phyloP scores from a whole-genome alignment of 805 yeast species.

The Saturnispora zaruensis region DNA sequence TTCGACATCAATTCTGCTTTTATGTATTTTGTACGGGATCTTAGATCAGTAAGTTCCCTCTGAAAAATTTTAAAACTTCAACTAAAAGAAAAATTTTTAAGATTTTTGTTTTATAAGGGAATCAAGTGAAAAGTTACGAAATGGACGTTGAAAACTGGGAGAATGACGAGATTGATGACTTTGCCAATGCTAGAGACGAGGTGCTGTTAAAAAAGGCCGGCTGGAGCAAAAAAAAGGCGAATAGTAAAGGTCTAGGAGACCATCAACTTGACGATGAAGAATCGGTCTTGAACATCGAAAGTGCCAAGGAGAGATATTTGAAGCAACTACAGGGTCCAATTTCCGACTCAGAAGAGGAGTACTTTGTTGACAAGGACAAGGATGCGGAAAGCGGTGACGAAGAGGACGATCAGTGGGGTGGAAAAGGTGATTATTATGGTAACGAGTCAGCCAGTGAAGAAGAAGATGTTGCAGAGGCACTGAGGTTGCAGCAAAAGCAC shows the following conservation, averaged over 20 bases:
- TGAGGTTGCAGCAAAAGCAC: constrained; percentile 75
- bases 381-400: constrained; percentile 25
- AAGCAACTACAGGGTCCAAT: constrained; percentile 33
- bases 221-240: constrained; percentile 19
- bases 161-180: constrained; percentile 60
- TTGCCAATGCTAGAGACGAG: constrained; percentile 52
- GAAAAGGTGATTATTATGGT: constrained; percentile 48
- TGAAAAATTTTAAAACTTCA: constrained; percentile 1
- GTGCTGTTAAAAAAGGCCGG: constrained; percentile 51
- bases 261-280: constrained; percentile 29
- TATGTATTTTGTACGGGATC: not conserved
- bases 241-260: constrained; percentile 29
- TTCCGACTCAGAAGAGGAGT: constrained; percentile 41
- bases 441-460: constrained; percentile 72
- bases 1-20: not conserved
- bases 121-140: constrained; percentile 3
- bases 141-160: constrained; percentile 35
- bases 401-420: constrained; percentile 35
- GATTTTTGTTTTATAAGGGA: not conserved
- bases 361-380: constrained; percentile 30
- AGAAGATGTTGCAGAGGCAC: constrained; percentile 72
- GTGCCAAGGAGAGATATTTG: constrained; percentile 27
- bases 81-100: not conserved
- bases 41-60: not conserved
- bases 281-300: constrained; percentile 24